Percentiles rank a stretch among this genome's conserved stretches.
These are phyloP conservation scores for Yamadazyma olivae DNA, from an alignment of 805 yeast species.

Conservation along the genomic window DNA sequence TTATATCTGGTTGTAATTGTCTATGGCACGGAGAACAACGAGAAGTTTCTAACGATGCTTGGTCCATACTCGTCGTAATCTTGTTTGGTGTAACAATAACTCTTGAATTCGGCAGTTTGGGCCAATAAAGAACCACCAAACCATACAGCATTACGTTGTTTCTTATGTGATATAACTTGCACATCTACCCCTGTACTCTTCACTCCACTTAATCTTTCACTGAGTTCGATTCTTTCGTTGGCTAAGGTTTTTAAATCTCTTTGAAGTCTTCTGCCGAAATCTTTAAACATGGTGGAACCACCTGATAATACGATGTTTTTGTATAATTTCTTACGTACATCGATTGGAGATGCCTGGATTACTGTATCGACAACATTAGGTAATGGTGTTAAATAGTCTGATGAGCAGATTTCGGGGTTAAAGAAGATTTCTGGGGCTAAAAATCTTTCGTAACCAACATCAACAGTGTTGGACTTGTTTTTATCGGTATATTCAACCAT, in stretches of 20 bases:
- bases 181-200: conserved; percentile 94
- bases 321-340: conserved; percentile 94
- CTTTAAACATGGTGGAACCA: conserved; percentile 98
- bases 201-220: conserved; percentile 72
- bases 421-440: conserved; percentile 99
- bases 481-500: conserved; percentile 79
- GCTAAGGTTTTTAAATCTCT: conserved; percentile 88
- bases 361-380: conserved; percentile 96
- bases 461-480: conserved; percentile 56
- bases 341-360: conserved; percentile 93
- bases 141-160: conserved; percentile 99
- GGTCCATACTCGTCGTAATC: conserved; percentile 99
- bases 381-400: conserved; percentile 92
- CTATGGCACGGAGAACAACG: conserved; percentile 85
- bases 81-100: conserved; percentile 94
- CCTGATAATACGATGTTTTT: conserved; percentile 95
- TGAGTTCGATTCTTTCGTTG: conserved; percentile 78
- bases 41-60: conserved; percentile 93
- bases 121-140: conserved; percentile 97
- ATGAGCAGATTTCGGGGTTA: conserved; percentile 94
- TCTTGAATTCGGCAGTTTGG: conserved; percentile 93
- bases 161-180: conserved; percentile 93
- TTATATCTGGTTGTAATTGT: too few relatives aligned
- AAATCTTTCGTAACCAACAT: conserved; percentile 96
- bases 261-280: conserved; percentile 95